These are phyloP conservation scores for Hyaloscypha variabilis DNA, from an alignment of 495 filamentous ascomycete genomes.

Conservation along the genomic window DNA sequence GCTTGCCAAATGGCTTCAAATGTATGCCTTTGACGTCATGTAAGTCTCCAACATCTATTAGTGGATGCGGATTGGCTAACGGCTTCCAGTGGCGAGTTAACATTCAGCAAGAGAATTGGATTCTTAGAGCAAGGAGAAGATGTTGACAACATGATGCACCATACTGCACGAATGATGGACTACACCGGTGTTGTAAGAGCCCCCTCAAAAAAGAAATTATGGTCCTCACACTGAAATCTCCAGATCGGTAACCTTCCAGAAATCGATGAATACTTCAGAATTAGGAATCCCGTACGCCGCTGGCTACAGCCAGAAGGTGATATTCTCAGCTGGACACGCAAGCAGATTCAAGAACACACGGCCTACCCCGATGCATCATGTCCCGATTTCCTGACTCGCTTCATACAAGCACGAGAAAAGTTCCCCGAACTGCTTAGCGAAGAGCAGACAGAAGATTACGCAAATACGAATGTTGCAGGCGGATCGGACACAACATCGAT, in stretches of 20 bases:
- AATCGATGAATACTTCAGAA: background rate
- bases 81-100: constrained; percentile 23
- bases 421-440: constrained; percentile 27
- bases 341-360: background rate
- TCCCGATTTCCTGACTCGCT: constrained; percentile 34
- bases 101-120: constrained; percentile 37
- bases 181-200: background rate
- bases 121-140: constrained; percentile 15
- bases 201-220: background rate
- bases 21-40: constrained; percentile 46
- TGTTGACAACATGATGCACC: constrained; percentile 8
- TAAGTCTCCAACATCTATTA: background rate
- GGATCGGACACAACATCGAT: constrained; percentile 57
- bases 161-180: background rate
- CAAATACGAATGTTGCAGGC: constrained; percentile 43
- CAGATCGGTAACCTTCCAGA: background rate
- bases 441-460: constrained; percentile 24
- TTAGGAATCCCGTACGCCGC: background rate
- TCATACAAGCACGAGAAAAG: constrained; percentile 30
- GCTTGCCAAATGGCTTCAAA: constrained; percentile 44
- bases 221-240: background rate
- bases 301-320: background rate
- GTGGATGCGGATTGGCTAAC: background rate
- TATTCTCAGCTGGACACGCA: background rate
- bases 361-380: constrained; percentile 23